Base-by-base conservation (phyloP, 75 land plant genomes). In the Picea glauca region DNA sequence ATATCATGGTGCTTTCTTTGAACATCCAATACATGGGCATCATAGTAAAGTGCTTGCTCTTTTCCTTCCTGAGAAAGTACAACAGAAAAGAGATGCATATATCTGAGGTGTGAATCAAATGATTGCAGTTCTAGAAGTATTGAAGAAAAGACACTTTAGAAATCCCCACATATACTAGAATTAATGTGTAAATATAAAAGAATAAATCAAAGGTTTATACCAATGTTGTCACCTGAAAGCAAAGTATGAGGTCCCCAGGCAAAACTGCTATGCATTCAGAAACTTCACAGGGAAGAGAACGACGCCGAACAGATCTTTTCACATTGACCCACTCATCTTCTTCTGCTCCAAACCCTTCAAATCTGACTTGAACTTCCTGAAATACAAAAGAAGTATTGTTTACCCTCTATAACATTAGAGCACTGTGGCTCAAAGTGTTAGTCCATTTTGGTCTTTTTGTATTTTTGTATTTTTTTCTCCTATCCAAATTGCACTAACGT, bases 321-420 rank as follows among this genome's bases (percentile, higher is more conserved):
- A 87, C 87, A 62, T 79, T 78, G 31, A 87, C 89, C 88, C 89
- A 87, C 65, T 87, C 89, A 77, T 87, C 89, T 75, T 87, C 89
- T 74, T 87, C 89, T 2, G 88, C 58, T 31, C 89, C 89, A 85
- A 87, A 87, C 15, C 89, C 89, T 50, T 84, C 81, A 82, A 87
- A 87, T 54, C 89, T 62, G 57, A 87, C 89, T 67, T 74, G 60
- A 57, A 87, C 89, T 80, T 87, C 89, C 87, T 85, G 87, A 58
- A 74, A 56, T 56, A 8, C 46, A 70, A 38, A 20, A 35, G 18
- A 70, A 43, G 12, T 13, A 18, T 38, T 1, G 3, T 38, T 70
- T 70, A 70, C 40, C 38, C 20, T n/a, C 23, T 46, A 70, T 38
- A 68, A 43, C 12, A 70, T 66, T 66, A 33, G 15, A 63, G 66